These are phyloP conservation scores for Flaveria sonorensis DNA, from an alignment of 129 eudicot species.

Conservation along the genomic window DNA sequence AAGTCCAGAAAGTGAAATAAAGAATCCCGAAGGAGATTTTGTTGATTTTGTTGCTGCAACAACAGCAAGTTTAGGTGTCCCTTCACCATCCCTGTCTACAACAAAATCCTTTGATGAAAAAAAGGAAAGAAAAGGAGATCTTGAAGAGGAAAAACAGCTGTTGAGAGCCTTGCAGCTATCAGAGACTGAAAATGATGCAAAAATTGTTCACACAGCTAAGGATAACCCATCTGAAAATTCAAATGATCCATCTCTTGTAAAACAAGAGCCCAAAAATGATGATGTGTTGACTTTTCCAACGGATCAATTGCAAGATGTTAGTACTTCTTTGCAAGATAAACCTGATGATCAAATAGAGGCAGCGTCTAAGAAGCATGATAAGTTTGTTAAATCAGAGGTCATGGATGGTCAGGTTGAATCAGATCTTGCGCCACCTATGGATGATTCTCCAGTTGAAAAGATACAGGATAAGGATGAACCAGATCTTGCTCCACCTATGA, in stretches of 20 bases:
- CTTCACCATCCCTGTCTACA: slow-evolving; percentile 75
- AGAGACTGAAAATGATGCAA: slow-evolving; percentile 41
- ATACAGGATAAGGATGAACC: slow-evolving; percentile 26
- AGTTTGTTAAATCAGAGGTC: slow-evolving; percentile 16
- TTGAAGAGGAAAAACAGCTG: slow-evolving; percentile 80
- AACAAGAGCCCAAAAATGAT: slow-evolving; percentile 27
- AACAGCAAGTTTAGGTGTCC: slow-evolving; percentile 84
- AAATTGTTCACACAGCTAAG: slow-evolving; percentile 14
- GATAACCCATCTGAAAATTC: slow-evolving; percentile 19
- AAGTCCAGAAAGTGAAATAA: slow-evolving; percentile 42
- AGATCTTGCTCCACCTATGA: slow-evolving; percentile 26
- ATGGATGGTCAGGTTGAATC: slow-evolving; percentile 20
- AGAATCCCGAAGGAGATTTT: slow-evolving; percentile 51
- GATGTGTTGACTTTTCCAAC: slow-evolving; percentile 36
- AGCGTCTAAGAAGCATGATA: slow-evolving; percentile 27
- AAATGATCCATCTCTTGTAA: slow-evolving; percentile 39
- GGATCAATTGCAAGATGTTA: slow-evolving; percentile 32
- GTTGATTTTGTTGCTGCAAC: slow-evolving; percentile 98
- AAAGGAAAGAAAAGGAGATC: slow-evolving; percentile 65
- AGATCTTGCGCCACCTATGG: slow-evolving; percentile 22
- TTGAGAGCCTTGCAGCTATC: slow-evolving; percentile 66
- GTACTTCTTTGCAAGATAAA: slow-evolving; percentile 38
- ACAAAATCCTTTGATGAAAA: slow-evolving; percentile 64
- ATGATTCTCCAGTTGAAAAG: slow-evolving; percentile 35
- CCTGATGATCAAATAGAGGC: slow-evolving; percentile 25